phyloP scores from a whole-genome alignment of 305 asterid genomes.

The Fraxinus nigra region DNA sequence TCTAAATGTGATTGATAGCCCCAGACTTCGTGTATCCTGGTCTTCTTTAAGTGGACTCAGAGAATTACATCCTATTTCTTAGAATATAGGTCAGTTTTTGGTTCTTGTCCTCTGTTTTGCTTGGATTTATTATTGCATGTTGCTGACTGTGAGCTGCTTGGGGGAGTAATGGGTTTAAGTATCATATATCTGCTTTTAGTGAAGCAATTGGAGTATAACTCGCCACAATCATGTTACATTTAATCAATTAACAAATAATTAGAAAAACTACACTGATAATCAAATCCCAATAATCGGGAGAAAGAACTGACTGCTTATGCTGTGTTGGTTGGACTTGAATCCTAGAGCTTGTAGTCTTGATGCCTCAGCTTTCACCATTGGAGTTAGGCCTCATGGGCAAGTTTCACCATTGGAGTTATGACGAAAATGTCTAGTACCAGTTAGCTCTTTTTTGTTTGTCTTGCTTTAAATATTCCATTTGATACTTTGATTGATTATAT shows the following conservation, averaged over 20 bases:
- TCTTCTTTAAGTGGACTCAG: background rate
- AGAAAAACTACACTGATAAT: background rate
- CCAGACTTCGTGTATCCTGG: background rate
- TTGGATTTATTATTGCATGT: background rate
- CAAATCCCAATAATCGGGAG: background rate
- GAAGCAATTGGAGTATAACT: background rate
- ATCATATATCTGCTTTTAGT: background rate
- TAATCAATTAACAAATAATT: background rate
- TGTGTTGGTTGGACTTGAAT: background rate
- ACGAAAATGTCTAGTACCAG: background rate
- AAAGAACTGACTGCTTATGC: background rate
- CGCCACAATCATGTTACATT: background rate
- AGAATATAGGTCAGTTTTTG: background rate
- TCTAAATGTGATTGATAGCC: constrained; percentile 8
- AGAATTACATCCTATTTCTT: background rate
- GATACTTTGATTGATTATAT: background rate
- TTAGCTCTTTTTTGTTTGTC: background rate
- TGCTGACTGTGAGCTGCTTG: background rate
- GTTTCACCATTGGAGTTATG: background rate
- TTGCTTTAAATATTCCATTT: background rate
- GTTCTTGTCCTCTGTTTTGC: background rate
- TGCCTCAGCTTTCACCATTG: background rate
- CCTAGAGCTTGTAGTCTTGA: background rate
- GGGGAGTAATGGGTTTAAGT: background rate
- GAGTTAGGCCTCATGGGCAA: background rate